These are phyloP conservation scores for Echria macrotheca DNA, from an alignment of 495 filamentous ascomycete genomes.

Conservation along the genomic window DNA sequence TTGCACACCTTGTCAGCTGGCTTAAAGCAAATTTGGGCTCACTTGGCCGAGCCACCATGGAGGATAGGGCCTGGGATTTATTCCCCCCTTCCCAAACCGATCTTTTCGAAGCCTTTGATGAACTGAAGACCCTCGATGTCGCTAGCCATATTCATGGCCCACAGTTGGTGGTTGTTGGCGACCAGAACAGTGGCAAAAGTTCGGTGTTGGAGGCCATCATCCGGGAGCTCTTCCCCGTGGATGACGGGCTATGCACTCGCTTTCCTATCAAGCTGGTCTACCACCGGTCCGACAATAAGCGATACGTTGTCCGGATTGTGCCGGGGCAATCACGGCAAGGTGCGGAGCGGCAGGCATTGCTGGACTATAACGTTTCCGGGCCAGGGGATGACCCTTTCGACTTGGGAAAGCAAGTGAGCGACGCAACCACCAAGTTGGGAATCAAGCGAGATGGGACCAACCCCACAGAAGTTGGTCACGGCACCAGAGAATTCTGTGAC, in stretches of 20 bases:
- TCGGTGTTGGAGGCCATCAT: not conserved
- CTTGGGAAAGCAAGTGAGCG: not conserved
- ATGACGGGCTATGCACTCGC: not conserved
- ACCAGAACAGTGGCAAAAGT: conserved; percentile 1
- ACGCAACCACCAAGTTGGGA: not conserved
- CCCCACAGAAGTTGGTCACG: not conserved
- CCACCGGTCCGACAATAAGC: not conserved
- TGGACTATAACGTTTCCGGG: not conserved
- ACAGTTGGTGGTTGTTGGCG: not conserved
- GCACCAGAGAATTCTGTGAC: not conserved
- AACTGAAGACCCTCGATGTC: not conserved
- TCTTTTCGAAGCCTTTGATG: not conserved
- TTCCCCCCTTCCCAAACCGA: no score
- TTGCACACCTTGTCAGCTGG: no score
- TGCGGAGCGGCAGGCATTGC: not conserved
- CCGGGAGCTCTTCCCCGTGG: not conserved
- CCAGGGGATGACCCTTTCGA: not conserved
- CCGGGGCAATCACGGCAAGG: not conserved
- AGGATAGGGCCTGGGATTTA: no score
- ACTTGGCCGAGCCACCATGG: no score
- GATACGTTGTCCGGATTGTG: not conserved
- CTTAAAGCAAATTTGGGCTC: no score
- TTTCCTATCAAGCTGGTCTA: not conserved
- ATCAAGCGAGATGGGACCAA: not conserved
- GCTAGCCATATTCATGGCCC: not conserved